These are phyloP conservation scores for Xenoacremonium recifei DNA, from an alignment of 2,329 filamentous ascomycete genomes.

Conservation along the genomic window DNA sequence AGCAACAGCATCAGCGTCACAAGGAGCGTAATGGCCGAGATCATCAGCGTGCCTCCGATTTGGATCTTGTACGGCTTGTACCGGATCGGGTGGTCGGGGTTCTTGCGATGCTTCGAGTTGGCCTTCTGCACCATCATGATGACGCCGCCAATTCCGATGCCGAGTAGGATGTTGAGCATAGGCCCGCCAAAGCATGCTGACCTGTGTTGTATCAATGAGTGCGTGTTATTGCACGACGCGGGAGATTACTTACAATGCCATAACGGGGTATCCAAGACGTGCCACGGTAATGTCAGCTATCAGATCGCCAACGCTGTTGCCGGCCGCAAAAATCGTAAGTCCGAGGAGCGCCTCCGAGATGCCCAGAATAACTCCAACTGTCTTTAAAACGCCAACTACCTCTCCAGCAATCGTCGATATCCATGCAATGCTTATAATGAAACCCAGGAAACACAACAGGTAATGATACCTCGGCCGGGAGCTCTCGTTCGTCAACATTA, in stretches of 20 bases:
- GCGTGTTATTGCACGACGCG: no score
- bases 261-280: conserved; percentile 89
- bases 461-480: conserved; percentile 72
- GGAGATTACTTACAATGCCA: conserved; percentile 67
- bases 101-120: conserved; percentile 62
- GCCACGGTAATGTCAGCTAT: conserved; percentile 95
- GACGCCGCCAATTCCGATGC: conserved; percentile 86
- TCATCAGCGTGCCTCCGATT: conserved; percentile 79
- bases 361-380: conserved; percentile 83
- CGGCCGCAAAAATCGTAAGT: conserved; percentile 92
- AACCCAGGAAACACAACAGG: conserved; percentile 83
- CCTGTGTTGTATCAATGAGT: conserved; percentile 29
- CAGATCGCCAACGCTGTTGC: conserved; percentile 90
- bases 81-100: conserved; percentile 61
- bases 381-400: conserved; percentile 92
- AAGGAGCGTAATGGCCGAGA: conserved; percentile 81
- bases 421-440: conserved; percentile 90
- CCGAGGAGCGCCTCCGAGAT: conserved; percentile 95
- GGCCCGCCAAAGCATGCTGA: conserved; percentile 97
- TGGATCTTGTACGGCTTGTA: conserved; percentile 81
- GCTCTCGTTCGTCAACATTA: conserved; percentile 66
- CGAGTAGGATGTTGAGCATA: conserved; percentile 94
- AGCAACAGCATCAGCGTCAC: conserved; percentile 76
- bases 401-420: conserved; percentile 94
- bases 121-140: conserved; percentile 80